phyloP scores from a whole-genome alignment of 78 protist genomes.

The Polysphondylium violaceum region DNA sequence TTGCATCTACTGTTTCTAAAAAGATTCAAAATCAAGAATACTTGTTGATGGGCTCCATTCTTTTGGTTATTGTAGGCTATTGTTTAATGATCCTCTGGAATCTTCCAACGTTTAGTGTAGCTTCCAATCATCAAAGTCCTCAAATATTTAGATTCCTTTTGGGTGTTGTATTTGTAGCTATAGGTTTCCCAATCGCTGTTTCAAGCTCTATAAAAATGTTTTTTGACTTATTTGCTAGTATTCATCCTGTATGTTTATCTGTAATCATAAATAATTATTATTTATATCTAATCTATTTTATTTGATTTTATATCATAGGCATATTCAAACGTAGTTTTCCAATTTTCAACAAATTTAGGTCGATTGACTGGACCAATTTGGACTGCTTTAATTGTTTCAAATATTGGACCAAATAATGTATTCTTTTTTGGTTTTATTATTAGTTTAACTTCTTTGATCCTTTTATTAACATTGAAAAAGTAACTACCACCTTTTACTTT shows the following conservation, averaged over 20 bases:
- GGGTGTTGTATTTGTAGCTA: conserved; percentile 39
- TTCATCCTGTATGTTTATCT: conserved; percentile 6
- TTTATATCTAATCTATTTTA: background rate
- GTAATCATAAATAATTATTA: background rate
- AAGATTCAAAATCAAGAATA: conserved; percentile 9
- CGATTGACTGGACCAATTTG: conserved; percentile 51
- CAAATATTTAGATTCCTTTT: conserved; percentile 23
- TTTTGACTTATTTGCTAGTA: conserved; percentile 18
- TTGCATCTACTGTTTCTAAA: conserved; percentile 1
- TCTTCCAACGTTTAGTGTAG: background rate
- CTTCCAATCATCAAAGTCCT: background rate
- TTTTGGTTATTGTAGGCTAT: conserved; percentile 12
- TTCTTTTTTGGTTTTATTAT: conserved; percentile 33
- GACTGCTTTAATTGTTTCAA: conserved; percentile 9
- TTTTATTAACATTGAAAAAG: conserved; percentile 27
- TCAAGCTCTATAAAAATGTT: conserved; percentile 4
- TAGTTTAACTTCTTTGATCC: conserved; percentile 3
- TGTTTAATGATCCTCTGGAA: conserved; percentile 49
- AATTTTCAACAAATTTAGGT: conserved; percentile 38
- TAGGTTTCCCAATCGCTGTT: conserved; percentile 51
- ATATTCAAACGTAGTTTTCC: conserved; percentile 1
- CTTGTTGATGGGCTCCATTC: background rate
- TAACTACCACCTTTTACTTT: background rate
- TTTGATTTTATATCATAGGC: conserved; percentile 11
- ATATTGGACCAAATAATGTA: background rate